Evolutionary conservation across 2,329 filamentous ascomycete species (phyloP), one percentile per base, ranked within the genome.

Genomic region (Trichocomaceae sp.): DNA sequence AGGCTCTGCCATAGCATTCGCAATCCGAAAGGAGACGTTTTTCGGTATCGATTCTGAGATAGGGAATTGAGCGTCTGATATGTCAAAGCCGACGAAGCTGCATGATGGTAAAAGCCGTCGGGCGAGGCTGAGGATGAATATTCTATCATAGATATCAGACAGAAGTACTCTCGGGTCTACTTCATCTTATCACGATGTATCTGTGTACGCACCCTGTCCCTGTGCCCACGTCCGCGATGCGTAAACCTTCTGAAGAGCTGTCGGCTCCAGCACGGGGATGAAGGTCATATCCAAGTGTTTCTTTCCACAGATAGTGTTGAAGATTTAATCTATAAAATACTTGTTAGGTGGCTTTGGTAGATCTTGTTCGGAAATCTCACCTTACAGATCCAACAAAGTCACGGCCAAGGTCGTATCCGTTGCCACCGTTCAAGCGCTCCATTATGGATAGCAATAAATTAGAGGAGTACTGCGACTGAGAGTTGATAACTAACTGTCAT

Each of bases 231-330:
- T 51, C 49, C 15, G 49, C 49, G n/a, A 51, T 51, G 20, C 39
- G 49, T 31, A 51, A 33, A 13, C 35, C n/a, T 45, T 35, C n/a
- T 7, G 49, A 45, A 8, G 22, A 23, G 13, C 17, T n/a, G 15
- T 51, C 26, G n/a, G 26, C 49, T 4, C 42, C 39, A 20, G 49
- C 37, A 12, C 23, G 17, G 49, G 49, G 49, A 22, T 51, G 49
- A 45, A 51, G 37, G 19, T 51, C 49, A 41, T 22, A 51, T 10
- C 49, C 39, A 2, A 51, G 39, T 20, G 49, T 51, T 19, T 51
- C 49, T 45, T 51, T 51, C 49, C 49, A 51, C 6, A 51, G 49
- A 13, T 51, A 51, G 19, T 51, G 49, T 31, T 51, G 49, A 15
- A 51, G 49, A 12, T 51, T 45, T 5, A 51, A 23, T 22, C 49